A percentile compares a stretch with the other conserved stretches of the same genome.
Conservation (phyloP, 345 rosid genomes). For the Firmiana major region DNA sequence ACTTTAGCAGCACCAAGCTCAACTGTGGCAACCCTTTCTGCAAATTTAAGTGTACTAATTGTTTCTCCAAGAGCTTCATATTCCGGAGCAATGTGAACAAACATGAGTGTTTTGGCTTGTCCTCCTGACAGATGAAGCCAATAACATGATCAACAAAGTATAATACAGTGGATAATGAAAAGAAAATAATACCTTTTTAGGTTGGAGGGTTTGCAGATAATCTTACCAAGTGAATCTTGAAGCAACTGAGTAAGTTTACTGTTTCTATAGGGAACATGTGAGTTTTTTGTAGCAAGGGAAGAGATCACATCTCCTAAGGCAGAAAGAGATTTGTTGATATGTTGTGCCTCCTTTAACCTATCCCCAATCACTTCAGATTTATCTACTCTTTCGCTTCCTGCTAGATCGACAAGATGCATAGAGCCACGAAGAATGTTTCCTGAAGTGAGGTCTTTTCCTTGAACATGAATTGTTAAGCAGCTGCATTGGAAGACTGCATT, state of each 20-base stretch:
- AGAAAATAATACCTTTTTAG: background rate
- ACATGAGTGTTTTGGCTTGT: conserved; percentile 97
- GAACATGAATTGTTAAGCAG: conserved; percentile 93
- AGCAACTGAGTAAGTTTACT: conserved; percentile 95
- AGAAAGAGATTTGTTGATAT: conserved; percentile 86
- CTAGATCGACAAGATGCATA: conserved; percentile 96
- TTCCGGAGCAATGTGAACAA: conserved; percentile 90
- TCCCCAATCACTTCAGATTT: conserved; percentile 94
- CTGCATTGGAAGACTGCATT: conserved; percentile 36
- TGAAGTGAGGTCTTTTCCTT: conserved; percentile 76
- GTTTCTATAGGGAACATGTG: conserved; percentile 90
- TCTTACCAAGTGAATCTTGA: conserved; percentile 90
- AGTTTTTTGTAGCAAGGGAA: conserved; percentile 76
- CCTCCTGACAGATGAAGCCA: conserved; percentile 55
- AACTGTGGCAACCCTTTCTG: conserved; percentile 90
- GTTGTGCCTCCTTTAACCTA: conserved; percentile 84
- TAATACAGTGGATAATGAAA: conserved; percentile 1
- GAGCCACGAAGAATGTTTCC: conserved; percentile 69
- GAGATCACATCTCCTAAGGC: conserved; percentile 94
- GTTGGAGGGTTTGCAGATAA: background rate
- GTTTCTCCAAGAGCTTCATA: conserved; percentile 80
- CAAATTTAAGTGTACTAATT: conserved; percentile 90
- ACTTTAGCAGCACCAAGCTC: conserved; percentile 95
- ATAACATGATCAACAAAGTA: conserved; percentile 1
- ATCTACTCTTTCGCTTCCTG: conserved; percentile 95